These are phyloP conservation scores for Friedmanniomyces simplex DNA, from an alignment of 495 filamentous ascomycete species.

Conservation along the genomic window DNA sequence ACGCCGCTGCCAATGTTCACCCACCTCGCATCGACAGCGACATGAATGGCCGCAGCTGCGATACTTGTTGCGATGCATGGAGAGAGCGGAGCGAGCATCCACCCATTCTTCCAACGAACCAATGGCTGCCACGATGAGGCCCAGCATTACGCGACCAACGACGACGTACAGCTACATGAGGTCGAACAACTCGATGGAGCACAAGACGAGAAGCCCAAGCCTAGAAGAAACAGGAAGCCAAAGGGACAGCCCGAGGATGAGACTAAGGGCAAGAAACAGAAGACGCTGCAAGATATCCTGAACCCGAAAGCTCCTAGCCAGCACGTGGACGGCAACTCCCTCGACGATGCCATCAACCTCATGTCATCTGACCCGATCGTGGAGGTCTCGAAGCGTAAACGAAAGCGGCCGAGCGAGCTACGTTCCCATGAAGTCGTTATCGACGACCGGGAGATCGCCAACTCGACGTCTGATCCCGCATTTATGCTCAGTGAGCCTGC, in stretches of 20 bases:
- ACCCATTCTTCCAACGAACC: conserved; percentile 29
- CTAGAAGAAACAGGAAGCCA: conserved; percentile 1
- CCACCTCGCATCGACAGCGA: background rate
- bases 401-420: conserved; percentile 4
- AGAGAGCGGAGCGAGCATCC: conserved; percentile 23
- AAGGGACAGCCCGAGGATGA: background rate
- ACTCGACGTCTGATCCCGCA: conserved; percentile 1
- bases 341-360: background rate
- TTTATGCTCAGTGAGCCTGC: background rate
- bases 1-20: background rate
- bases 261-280: conserved; percentile 10
- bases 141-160: conserved; percentile 1
- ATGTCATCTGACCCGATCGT: background rate
- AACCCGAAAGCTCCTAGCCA: conserved; percentile 2
- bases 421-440: background rate
- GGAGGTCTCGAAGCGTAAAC: background rate
- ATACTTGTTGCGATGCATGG: conserved; percentile 27
- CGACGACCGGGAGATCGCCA: background rate
- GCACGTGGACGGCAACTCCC: background rate
- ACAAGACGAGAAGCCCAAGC: background rate
- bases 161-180: background rate
- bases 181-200: background rate
- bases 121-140: conserved; percentile 5
- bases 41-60: conserved; percentile 26
- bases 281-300: conserved; percentile 16